Percentiles rank a stretch among this genome's conserved stretches.
Conservation (phyloP, 805 yeast species). For the Candida germanica region DNA sequence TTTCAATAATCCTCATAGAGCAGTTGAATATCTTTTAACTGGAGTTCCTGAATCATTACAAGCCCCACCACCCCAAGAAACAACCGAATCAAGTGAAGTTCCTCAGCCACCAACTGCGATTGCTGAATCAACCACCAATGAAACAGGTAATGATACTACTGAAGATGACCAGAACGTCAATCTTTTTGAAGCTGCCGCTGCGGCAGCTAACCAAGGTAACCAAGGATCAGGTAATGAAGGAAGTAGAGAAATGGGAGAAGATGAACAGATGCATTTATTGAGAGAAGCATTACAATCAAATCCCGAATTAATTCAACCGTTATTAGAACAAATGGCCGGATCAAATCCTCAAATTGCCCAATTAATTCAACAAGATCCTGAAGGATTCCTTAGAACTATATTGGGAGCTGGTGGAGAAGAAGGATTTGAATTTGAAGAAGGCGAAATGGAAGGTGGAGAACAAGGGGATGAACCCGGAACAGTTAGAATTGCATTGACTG, state of each 20-base stretch:
- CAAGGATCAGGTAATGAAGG: conserved; percentile 22
- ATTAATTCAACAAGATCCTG: conserved; percentile 82
- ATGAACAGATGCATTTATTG: conserved; percentile 50
- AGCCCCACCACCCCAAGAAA: conserved; percentile 21
- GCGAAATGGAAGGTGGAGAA: conserved; percentile 40
- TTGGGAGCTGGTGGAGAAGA: conserved; percentile 60
- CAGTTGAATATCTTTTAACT: conserved; percentile 88
- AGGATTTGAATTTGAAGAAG: conserved; percentile 33
- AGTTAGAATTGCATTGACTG: conserved; percentile 62
- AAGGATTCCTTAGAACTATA: conserved; percentile 73
- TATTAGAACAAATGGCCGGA: conserved; percentile 76
- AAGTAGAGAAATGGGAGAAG: conserved; percentile 41
- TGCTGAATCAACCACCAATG: conserved; percentile 20
- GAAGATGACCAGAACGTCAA: conserved; percentile 37
- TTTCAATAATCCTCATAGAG: conserved; percentile 95
- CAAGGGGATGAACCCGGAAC: conserved; percentile 32
- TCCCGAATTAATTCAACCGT: conserved; percentile 84
- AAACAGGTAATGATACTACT: conserved; percentile 18
- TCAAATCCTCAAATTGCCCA: conserved; percentile 83
- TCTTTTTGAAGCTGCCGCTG: conserved; percentile 53
- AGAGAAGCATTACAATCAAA: conserved; percentile 78
- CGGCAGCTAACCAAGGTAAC: conserved; percentile 22
- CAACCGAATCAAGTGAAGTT: conserved; percentile 14
- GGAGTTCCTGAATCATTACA: conserved; percentile 75
- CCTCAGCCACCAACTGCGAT: conserved; percentile 3